Conservation (phyloP, 148 eudicot genomes). For the Mesembryanthemum crystallinum region DNA sequence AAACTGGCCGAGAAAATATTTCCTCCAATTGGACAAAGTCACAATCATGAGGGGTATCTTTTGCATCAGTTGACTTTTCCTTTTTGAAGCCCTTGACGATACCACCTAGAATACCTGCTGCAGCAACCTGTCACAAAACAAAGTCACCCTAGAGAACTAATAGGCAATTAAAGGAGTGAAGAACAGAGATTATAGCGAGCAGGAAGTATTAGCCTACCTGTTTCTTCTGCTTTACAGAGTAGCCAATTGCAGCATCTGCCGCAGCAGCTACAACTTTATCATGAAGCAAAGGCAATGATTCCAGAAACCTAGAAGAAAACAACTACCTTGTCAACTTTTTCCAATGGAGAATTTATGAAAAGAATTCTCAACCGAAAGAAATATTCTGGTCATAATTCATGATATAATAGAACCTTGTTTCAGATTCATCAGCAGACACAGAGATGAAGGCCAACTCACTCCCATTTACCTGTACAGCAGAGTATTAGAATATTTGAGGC, state of each 20-base stretch:
- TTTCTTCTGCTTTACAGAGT: conserved; percentile 50
- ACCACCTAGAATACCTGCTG: conserved; percentile 49
- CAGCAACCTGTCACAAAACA: conserved; percentile 44
- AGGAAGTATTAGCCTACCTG: conserved; percentile 39
- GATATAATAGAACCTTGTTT: conserved; percentile 41
- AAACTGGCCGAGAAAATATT: conserved; percentile 42
- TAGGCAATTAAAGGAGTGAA: background rate
- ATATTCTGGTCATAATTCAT: background rate
- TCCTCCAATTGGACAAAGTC: conserved; percentile 47
- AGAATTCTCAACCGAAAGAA: conserved; percentile 8
- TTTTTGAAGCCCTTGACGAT: conserved; percentile 60
- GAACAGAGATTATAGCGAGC: background rate
- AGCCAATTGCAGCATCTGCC: conserved; percentile 53
- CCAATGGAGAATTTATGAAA: background rate
- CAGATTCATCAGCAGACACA: conserved; percentile 42
- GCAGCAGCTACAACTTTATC: conserved; percentile 87
- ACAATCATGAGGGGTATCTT: conserved; percentile 29
- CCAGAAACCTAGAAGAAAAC: conserved; percentile 40
- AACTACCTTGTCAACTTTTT: background rate
- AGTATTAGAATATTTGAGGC: conserved; percentile 10
- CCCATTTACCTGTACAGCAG: conserved; percentile 50
- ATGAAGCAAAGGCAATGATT: conserved; percentile 69
- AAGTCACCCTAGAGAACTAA: conserved; percentile 10
- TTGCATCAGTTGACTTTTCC: conserved; percentile 34
- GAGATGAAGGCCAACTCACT: conserved; percentile 65